These are phyloP conservation scores for Aspergillus neoniger DNA, from an alignment of 2,329 filamentous ascomycete species.

Conservation along the genomic window DNA sequence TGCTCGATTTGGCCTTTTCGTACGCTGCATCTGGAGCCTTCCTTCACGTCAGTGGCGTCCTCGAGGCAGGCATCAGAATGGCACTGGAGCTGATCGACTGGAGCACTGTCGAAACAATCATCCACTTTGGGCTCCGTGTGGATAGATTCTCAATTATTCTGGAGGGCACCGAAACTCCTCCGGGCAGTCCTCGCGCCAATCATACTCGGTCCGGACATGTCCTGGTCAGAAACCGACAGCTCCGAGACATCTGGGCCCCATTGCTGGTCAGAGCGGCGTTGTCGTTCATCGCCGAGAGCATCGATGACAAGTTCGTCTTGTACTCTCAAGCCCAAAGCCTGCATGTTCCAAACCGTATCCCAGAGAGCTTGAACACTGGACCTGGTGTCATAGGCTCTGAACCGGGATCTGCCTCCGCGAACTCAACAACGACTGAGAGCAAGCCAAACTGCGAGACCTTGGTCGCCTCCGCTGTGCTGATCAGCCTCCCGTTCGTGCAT, in stretches of 20 bases:
- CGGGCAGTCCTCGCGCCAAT: not conserved
- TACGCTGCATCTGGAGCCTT: constrained; percentile 36
- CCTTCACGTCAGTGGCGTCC: constrained; percentile 26
- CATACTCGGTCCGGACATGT: not conserved
- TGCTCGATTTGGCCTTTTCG: constrained; percentile 33
- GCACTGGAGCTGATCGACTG: constrained; percentile 27
- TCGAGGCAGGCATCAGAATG: constrained; percentile 29
- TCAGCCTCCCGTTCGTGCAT: constrained; percentile 30
- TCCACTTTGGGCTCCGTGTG: constrained; percentile 30
- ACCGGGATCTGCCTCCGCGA: constrained; percentile 23
- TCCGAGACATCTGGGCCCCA: constrained; percentile 16
- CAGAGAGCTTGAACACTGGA: constrained; percentile 18
- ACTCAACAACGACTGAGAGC: constrained; percentile 25
- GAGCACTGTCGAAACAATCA: constrained; percentile 32
- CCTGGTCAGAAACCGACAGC: constrained; percentile 6
- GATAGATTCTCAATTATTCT: constrained; percentile 25
- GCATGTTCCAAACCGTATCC: constrained; percentile 30
- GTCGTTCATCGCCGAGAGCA: constrained; percentile 24
- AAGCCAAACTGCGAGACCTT: constrained; percentile 20
- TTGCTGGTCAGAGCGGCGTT: constrained; percentile 21
- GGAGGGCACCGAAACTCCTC: not conserved
- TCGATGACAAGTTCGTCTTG: constrained; percentile 27
- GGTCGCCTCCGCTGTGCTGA: constrained; percentile 29
- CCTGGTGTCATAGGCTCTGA: constrained; percentile 17
- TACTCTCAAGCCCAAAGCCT: constrained; percentile 27